These are phyloP conservation scores for Malus sylvestris DNA, from an alignment of 306 rosid genomes.

Conservation along the genomic window DNA sequence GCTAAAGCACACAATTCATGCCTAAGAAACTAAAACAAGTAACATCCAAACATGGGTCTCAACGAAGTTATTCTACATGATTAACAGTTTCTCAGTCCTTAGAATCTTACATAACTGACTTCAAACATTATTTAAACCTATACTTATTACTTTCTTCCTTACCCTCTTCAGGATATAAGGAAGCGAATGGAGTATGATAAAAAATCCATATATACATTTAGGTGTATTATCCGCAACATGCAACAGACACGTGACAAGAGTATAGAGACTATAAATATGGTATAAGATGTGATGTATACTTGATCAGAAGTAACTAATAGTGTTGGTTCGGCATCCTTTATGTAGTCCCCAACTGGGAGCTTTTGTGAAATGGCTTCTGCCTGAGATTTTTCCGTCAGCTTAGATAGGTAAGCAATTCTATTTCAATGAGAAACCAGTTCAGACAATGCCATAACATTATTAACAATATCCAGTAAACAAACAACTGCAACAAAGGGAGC, in stretches of 20 bases:
- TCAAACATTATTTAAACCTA: not conserved
- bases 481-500: too few relatives aligned
- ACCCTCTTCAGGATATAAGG: not conserved
- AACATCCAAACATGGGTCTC: not conserved
- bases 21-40: not conserved
- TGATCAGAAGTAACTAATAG: constrained; percentile 87
- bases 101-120: not conserved
- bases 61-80: not conserved
- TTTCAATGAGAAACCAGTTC: constrained; percentile 18
- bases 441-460: not conserved
- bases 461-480: not conserved
- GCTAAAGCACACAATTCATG: not conserved
- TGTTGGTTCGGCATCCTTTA: constrained; percentile 63
- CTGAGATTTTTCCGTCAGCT: constrained; percentile 58
- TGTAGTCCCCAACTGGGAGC: constrained; percentile 63
- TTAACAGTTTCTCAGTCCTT: not conserved
- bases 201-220: not conserved
- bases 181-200: not conserved
- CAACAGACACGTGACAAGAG: constrained; percentile 2
- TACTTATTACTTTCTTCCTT: not conserved
- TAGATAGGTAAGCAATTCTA: constrained; percentile 26
- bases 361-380: constrained; percentile 77
- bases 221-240: constrained; percentile 4
- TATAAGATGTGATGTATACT: constrained; percentile 58
- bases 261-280: constrained; percentile 20